Conservation (phyloP, 805 yeast genomes). For the Phaffomyces opuntiae region DNA sequence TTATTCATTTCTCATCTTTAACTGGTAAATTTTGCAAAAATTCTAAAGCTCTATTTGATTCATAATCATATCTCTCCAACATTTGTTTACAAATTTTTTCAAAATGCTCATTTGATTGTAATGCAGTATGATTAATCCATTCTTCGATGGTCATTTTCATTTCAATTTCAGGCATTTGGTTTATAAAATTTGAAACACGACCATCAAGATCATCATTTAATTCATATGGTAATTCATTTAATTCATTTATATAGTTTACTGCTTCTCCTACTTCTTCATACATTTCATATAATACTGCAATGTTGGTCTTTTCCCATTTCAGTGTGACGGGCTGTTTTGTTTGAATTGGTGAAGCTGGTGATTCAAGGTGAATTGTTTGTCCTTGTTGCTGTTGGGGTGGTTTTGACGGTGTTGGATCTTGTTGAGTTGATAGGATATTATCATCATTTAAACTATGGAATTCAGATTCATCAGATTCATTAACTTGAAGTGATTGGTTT, state of each 20-base stretch:
- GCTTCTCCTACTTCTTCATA: slow-evolving; percentile 28
- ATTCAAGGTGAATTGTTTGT: too few species aligned
- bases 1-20: not conserved
- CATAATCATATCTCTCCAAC: slow-evolving; percentile 39
- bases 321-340: not conserved
- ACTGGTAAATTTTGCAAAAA: slow-evolving; percentile 32
- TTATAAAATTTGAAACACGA: slow-evolving; percentile 52
- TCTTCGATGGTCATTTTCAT: slow-evolving; percentile 61
- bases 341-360: not conserved
- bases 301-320: slow-evolving; percentile 26
- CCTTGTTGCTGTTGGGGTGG: not conserved
- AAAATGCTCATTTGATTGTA: slow-evolving; percentile 43
- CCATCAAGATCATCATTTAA: slow-evolving; percentile 63
- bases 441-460: slow-evolving; percentile 6
- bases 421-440: not conserved
- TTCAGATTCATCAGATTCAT: not conserved
- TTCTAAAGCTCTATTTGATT: slow-evolving; percentile 44
- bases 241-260: slow-evolving; percentile 16
- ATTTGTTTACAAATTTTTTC: slow-evolving; percentile 39
- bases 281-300: slow-evolving; percentile 20
- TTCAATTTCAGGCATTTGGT: slow-evolving; percentile 65
- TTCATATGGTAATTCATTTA: slow-evolving; percentile 21
- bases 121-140: slow-evolving; percentile 58
- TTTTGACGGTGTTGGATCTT: not conserved
- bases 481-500: not conserved